These are phyloP conservation scores for Aureobasidium subglaciale DNA, from an alignment of 2,329 filamentous ascomycete genomes.

Conservation along the genomic window DNA sequence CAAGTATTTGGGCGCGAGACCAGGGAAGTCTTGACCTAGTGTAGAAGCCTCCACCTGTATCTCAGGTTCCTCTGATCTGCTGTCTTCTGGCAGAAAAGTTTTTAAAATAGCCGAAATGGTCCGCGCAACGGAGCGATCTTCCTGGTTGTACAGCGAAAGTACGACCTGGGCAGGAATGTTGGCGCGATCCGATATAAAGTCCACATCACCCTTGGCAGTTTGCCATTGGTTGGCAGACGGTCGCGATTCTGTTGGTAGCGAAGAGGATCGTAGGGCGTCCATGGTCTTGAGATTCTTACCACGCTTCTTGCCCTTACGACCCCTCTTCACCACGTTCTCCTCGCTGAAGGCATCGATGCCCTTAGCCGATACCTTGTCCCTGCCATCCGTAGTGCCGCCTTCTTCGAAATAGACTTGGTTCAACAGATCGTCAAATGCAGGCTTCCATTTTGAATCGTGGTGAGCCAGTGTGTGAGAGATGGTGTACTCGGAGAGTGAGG, in stretches of 20 bases:
- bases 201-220: slow-evolving; percentile 48
- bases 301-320: slow-evolving; percentile 41
- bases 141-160: slow-evolving; percentile 52
- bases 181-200: slow-evolving; percentile 49
- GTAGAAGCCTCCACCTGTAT: slow-evolving; percentile 46
- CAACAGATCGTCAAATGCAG: slow-evolving; percentile 71
- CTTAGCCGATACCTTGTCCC: slow-evolving; percentile 46
- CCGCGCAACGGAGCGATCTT: slow-evolving; percentile 47
- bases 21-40: slow-evolving; percentile 49
- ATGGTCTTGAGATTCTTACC: slow-evolving; percentile 30
- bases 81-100: slow-evolving; percentile 23
- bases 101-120: slow-evolving; percentile 50
- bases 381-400: slow-evolving; percentile 44
- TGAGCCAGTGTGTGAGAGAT: slow-evolving; percentile 62
- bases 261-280: slow-evolving; percentile 21
- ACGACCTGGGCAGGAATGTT: slow-evolving; percentile 42
- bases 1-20: slow-evolving; percentile 42
- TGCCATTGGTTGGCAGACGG: slow-evolving; percentile 50
- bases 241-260: slow-evolving; percentile 22
- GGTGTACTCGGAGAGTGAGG: slow-evolving; percentile 56
- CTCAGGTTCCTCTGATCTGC: slow-evolving; percentile 38
- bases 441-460: slow-evolving; percentile 57
- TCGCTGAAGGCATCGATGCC: slow-evolving; percentile 77
- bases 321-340: slow-evolving; percentile 41
- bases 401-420: slow-evolving; percentile 73